A percentile compares a stretch with the other conserved stretches of the same genome.
Evolutionary conservation across 1,284 basidiomycete species (phyloP).

Genomic region (Boletellus deceptivus): DNA sequence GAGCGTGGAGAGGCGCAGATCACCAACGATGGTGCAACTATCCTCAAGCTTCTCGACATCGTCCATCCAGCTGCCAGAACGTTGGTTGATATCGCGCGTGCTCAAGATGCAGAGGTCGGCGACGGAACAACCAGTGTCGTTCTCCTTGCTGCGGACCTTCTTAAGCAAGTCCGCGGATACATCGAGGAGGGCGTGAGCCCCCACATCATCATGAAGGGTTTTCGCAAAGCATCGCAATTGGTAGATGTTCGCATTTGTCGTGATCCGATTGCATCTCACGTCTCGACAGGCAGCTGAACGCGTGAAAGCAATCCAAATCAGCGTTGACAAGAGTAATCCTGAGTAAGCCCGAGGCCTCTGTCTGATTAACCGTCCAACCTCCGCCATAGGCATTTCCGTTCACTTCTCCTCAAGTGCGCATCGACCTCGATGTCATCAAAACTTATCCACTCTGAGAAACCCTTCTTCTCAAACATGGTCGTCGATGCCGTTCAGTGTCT

Average conservation of each 20-base stretch:
- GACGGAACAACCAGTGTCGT: conserved; percentile 98
- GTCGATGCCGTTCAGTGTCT: conserved; percentile 94
- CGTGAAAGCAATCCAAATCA: conserved; percentile 88
- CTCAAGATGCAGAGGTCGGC: conserved; percentile 97
- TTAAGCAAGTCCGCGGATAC: conserved; percentile 90
- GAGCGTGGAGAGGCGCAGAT: conserved; percentile 95
- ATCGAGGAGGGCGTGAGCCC: conserved; percentile 98
- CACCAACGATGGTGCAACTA: conserved; percentile 98
- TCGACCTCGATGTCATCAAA: conserved; percentile 99
- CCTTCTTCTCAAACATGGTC: conserved; percentile 99
- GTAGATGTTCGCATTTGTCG: conserved; percentile 44
- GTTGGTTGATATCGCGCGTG: conserved; percentile 95
- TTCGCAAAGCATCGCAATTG: conserved; percentile 85
- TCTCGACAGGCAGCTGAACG: conserved; percentile 72
- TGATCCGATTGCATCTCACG: conserved; percentile 6
- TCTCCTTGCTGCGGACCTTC: conserved; percentile 88
- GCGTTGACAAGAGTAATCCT: conserved; percentile 87
- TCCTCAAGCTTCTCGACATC: conserved; percentile 95
- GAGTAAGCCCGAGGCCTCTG: conserved; percentile 54
- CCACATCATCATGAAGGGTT: conserved; percentile 97
- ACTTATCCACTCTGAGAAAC: conserved; percentile 97
- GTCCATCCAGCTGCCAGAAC: conserved; percentile 97
- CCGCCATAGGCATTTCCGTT: conserved; percentile 77
- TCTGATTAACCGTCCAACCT: conserved; percentile 9
- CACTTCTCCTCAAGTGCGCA: conserved; percentile 93